phyloP scores from a whole-genome alignment of 805 yeast genomes.

The Saccharomycopsis babjevae region DNA sequence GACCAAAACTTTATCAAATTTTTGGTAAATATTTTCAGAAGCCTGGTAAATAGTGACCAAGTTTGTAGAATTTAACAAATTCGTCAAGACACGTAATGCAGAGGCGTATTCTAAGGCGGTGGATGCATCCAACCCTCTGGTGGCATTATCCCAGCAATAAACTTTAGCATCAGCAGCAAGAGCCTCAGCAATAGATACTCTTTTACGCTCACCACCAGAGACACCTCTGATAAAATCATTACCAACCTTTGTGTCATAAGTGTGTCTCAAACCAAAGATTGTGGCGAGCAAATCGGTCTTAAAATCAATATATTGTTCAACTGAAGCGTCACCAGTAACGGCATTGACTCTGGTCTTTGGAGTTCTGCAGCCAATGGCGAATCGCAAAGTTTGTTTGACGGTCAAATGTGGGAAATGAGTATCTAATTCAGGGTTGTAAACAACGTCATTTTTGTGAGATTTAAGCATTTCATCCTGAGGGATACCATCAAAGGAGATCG shows the following conservation, averaged over 20 bases:
- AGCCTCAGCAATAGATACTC: slow-evolving; percentile 78
- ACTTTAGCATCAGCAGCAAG: slow-evolving; percentile 53
- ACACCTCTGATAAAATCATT: slow-evolving; percentile 59
- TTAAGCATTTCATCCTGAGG: slow-evolving; percentile 38
- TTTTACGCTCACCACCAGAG: slow-evolving; percentile 79
- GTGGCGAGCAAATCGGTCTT: slow-evolving; percentile 32
- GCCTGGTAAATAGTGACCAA: slow-evolving; percentile 65
- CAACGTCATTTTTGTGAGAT: slow-evolving; percentile 36
- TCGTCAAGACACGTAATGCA: slow-evolving; percentile 55
- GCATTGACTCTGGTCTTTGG: slow-evolving; percentile 36
- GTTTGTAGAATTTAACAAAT: slow-evolving; percentile 42
- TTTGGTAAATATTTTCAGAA: slow-evolving; percentile 52
- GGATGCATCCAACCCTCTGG: slow-evolving; percentile 78
- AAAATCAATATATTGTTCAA: slow-evolving; percentile 30
- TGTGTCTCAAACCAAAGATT: slow-evolving; percentile 50
- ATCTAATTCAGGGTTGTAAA: slow-evolving; percentile 44
- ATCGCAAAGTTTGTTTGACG: slow-evolving; percentile 40
- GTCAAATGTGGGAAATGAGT: slow-evolving; percentile 42
- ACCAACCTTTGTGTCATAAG: slow-evolving; percentile 51
- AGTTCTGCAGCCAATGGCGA: slow-evolving; percentile 40
- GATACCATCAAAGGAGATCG: slow-evolving; percentile 40
- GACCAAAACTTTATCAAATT: slow-evolving; percentile 53
- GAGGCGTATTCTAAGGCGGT: slow-evolving; percentile 69
- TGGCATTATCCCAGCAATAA: slow-evolving; percentile 73
- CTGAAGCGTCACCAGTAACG: slow-evolving; percentile 30